phyloP scores from a whole-genome alignment of 73 alveolate species.

The Durusdinium trenchii region DNA sequence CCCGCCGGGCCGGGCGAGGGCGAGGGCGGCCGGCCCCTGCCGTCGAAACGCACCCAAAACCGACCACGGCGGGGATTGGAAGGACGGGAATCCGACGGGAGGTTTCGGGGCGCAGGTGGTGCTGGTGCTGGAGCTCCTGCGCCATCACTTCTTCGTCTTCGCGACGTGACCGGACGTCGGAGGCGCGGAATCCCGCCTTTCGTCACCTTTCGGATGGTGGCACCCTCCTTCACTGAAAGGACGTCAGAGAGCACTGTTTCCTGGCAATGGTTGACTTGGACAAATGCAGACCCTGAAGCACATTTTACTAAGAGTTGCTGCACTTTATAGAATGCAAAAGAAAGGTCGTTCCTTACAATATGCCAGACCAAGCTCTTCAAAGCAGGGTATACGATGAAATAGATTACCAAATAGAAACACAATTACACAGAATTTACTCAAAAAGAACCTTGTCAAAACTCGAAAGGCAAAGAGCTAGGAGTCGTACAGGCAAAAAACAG shows the following conservation, averaged over 20 bases:
- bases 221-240: background rate
- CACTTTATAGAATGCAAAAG: background rate
- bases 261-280: background rate
- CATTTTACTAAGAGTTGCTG: background rate
- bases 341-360: background rate
- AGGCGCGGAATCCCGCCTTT: too few species aligned
- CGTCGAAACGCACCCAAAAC: background rate
- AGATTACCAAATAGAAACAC: background rate
- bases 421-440: background rate
- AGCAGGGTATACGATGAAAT: background rate
- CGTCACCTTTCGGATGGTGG: constrained; percentile 32
- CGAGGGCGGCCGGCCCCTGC: background rate
- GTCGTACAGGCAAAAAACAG: background rate
- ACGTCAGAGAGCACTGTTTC: constrained; percentile 19
- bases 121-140: background rate
- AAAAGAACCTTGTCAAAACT: background rate
- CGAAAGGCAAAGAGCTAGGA: too few species aligned
- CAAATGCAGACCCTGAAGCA: background rate
- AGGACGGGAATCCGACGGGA: background rate
- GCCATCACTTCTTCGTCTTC: background rate
- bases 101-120: background rate
- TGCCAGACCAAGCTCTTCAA: background rate
- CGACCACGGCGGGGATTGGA: background rate
- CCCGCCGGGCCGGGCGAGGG: background rate
- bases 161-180: too few species aligned